These are phyloP conservation scores for Vanderwaltozyma polyspora DNA, from an alignment of 805 yeast genomes.

Conservation along the genomic window DNA sequence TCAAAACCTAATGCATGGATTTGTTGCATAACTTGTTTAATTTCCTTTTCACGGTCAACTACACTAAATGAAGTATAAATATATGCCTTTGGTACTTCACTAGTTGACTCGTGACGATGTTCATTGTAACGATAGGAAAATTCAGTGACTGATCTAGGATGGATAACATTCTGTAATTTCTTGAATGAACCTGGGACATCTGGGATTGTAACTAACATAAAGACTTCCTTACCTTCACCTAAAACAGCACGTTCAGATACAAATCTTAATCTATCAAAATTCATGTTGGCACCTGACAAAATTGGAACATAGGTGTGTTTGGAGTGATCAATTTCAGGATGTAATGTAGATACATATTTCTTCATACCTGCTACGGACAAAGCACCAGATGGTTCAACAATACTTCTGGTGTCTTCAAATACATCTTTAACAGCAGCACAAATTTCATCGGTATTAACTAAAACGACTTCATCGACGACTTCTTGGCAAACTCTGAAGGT, in stretches of 20 bases:
- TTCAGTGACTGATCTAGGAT: slow-evolving; percentile 88
- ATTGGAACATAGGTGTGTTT: slow-evolving; percentile 69
- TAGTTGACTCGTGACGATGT: slow-evolving; percentile 26
- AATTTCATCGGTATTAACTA: slow-evolving; percentile 83
- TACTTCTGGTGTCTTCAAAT: slow-evolving; percentile 87
- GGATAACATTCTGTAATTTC: slow-evolving; percentile 60
- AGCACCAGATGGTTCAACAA: slow-evolving; percentile 97
- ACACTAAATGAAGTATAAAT: slow-evolving; percentile 86
- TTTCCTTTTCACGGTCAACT: slow-evolving; percentile 61
- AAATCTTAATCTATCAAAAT: slow-evolving; percentile 89
- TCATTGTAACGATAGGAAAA: slow-evolving; percentile 73
- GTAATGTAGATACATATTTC: slow-evolving; percentile 50
- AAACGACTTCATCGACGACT: slow-evolving; percentile 78
- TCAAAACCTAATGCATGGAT: slow-evolving; percentile 54
- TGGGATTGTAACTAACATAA: slow-evolving; percentile 81
- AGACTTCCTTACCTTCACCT: slow-evolving; percentile 97
- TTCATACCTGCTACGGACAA: slow-evolving; percentile 91
- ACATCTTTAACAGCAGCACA: slow-evolving; percentile 96
- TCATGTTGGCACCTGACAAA: slow-evolving; percentile 95
- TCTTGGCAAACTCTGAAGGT: slow-evolving; percentile 72
- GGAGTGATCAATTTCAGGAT: slow-evolving; percentile 63
- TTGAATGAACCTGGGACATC: slow-evolving; percentile 87
- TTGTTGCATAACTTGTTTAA: slow-evolving; percentile 47
- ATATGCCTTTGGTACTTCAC: slow-evolving; percentile 47
- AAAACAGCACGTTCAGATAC: slow-evolving; percentile 94